Conservation (phyloP, 352 stramenopile genomes). For the Phytopythium helicoides region DNA sequence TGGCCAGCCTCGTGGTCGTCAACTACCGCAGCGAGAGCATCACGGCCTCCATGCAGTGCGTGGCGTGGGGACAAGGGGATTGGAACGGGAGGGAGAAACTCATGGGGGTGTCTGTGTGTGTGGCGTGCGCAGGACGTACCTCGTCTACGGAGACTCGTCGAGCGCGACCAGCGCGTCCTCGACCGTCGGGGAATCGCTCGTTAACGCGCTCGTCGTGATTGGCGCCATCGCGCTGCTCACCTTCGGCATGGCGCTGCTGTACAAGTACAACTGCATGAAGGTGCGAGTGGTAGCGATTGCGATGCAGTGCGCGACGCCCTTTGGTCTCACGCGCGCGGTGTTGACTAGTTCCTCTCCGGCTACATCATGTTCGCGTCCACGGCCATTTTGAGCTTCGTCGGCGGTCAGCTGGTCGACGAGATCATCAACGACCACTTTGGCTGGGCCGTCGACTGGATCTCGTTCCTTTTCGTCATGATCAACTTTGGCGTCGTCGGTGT, state of each 20-base stretch:
- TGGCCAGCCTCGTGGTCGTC: constrained; percentile 75
- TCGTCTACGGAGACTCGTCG: constrained; percentile 72
- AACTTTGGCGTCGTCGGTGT: constrained; percentile 90
- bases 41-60: constrained; percentile 75
- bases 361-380: constrained; percentile 91
- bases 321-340: constrained; percentile 18
- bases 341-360: constrained; percentile 56
- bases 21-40: constrained; percentile 81
- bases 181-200: constrained; percentile 62
- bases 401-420: constrained; percentile 80
- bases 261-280: constrained; percentile 90
- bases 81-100: not conserved
- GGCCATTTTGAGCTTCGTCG: constrained; percentile 85
- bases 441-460: constrained; percentile 73
- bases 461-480: constrained; percentile 87
- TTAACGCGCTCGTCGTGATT: constrained; percentile 91
- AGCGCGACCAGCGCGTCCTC: constrained; percentile 18
- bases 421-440: constrained; percentile 71
- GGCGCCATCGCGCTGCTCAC: constrained; percentile 78
- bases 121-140: constrained; percentile 47
- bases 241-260: constrained; percentile 88
- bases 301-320: too few species aligned
- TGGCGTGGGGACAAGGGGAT: not conserved
- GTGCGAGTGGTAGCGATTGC: too few species aligned
- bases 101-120: constrained; percentile 22